Evolutionary conservation across 805 yeast genomes (phyloP).

Genomic region (Kluyveromyces siamensis): DNA sequence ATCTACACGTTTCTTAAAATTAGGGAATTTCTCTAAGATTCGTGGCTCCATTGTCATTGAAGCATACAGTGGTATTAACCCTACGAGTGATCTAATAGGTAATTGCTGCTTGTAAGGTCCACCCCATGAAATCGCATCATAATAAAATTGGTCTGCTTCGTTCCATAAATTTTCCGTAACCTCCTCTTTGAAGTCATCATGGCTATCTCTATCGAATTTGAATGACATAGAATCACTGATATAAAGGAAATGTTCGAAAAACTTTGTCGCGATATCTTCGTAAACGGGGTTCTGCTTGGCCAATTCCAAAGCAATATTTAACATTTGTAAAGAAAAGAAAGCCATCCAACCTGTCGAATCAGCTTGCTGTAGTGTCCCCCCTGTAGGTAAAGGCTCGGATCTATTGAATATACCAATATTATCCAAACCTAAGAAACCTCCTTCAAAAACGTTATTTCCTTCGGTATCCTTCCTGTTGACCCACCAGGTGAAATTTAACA

Average conservation of each 20-base stretch:
- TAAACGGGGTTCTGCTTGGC: constrained; percentile 80
- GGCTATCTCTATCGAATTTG: constrained; percentile 24
- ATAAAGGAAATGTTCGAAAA: constrained; percentile 83
- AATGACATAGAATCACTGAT: constrained; percentile 93
- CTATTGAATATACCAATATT: constrained; percentile 89
- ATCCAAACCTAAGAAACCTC: constrained; percentile 89
- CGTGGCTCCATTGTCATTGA: constrained; percentile 83
- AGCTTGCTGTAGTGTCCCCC: constrained; percentile 85
- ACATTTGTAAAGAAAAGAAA: constrained; percentile 80
- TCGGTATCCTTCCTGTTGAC: constrained; percentile 81
- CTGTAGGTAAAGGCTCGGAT: constrained; percentile 88
- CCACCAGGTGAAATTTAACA: constrained; percentile 95
- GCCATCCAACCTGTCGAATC: constrained; percentile 99
- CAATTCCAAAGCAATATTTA: constrained; percentile 83
- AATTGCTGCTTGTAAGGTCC: constrained; percentile 55
- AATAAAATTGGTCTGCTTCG: constrained; percentile 79
- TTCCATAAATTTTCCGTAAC: constrained; percentile 74
- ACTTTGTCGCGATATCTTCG: constrained; percentile 89
- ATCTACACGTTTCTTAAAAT: constrained; percentile 69
- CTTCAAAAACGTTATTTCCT: constrained; percentile 87
- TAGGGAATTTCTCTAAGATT: constrained; percentile 64
- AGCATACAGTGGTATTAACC: constrained; percentile 86
- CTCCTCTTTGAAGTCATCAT: constrained; percentile 31
- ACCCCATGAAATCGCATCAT: constrained; percentile 85
- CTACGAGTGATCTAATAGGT: constrained; percentile 84